Conservation (phyloP, 768 basidiomycete genomes). For the Roridomyces roridus region DNA sequence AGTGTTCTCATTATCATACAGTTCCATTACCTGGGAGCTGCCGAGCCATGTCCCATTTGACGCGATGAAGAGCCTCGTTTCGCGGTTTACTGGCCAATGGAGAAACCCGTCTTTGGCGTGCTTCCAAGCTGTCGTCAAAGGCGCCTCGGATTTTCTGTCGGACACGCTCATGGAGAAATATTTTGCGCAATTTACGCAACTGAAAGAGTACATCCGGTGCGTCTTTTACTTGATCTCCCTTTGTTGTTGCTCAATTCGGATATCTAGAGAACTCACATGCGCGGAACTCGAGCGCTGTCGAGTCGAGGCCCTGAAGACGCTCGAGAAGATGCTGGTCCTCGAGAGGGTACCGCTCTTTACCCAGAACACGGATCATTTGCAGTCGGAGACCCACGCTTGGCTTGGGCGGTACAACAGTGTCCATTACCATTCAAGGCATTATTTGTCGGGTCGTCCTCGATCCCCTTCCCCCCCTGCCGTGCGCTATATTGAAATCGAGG, state of each 20-base stretch:
- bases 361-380: constrained; percentile 18
- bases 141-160: constrained; percentile 32
- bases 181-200: constrained; percentile 45
- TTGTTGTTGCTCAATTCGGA: neutral
- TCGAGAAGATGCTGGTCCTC: constrained; percentile 13
- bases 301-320: constrained; percentile 19
- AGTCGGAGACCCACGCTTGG: constrained; percentile 2
- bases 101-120: constrained; percentile 38
- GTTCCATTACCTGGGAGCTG: constrained; percentile 50
- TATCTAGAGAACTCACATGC: constrained; percentile 31
- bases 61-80: constrained; percentile 45
- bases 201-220: constrained; percentile 36
- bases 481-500: neutral
- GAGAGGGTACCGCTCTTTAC: constrained; percentile 18
- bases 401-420: constrained; percentile 1
- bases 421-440: neutral
- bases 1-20: constrained; percentile 16
- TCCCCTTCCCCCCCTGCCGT: too few species aligned
- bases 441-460: neutral
- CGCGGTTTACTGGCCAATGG: constrained; percentile 43
- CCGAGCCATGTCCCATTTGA: constrained; percentile 46
- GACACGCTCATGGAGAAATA: constrained; percentile 32
- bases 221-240: constrained; percentile 2
- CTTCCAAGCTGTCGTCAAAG: constrained; percentile 36
- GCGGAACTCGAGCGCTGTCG: constrained; percentile 36